Evolutionary conservation across 2,329 filamentous ascomycete genomes (phyloP).

Genomic region (Zymoseptoria brevis): DNA sequence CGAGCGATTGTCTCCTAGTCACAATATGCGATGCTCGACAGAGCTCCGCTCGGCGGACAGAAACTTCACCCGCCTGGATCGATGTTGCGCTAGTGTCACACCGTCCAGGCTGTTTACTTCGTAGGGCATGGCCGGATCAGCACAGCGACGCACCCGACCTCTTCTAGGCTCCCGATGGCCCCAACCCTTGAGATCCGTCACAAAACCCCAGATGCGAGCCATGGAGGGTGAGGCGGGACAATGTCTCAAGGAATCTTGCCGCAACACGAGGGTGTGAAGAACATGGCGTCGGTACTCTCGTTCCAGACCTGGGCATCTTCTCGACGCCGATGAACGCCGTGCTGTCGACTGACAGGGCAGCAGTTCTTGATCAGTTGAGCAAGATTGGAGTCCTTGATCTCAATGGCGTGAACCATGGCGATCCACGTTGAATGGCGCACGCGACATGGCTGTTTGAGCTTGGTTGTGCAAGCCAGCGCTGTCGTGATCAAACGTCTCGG

Average conservation of each 20-base stretch:
- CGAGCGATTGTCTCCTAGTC: no score
- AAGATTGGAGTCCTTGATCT: not conserved
- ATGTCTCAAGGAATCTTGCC: not conserved
- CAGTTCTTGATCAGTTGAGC: not conserved
- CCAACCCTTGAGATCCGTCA: not conserved
- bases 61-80: not conserved
- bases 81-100: not conserved
- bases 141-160: not conserved
- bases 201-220: not conserved
- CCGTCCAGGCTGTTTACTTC: not conserved
- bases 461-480: not conserved
- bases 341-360: not conserved
- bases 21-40: no score
- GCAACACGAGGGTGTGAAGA: not conserved
- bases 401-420: not conserved
- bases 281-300: not conserved
- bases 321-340: not conserved
- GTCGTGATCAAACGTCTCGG: not conserved
- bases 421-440: not conserved
- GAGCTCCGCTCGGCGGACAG: not conserved
- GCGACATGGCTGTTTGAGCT: not conserved
- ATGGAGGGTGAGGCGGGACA: not conserved
- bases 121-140: not conserved
- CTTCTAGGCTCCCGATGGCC: not conserved
- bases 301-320: not conserved